Evolutionary conservation across 2,329 filamentous ascomycete genomes (phyloP), one percentile per base, ranked within the genome.

Genomic region (Fusarium mexicanum): DNA sequence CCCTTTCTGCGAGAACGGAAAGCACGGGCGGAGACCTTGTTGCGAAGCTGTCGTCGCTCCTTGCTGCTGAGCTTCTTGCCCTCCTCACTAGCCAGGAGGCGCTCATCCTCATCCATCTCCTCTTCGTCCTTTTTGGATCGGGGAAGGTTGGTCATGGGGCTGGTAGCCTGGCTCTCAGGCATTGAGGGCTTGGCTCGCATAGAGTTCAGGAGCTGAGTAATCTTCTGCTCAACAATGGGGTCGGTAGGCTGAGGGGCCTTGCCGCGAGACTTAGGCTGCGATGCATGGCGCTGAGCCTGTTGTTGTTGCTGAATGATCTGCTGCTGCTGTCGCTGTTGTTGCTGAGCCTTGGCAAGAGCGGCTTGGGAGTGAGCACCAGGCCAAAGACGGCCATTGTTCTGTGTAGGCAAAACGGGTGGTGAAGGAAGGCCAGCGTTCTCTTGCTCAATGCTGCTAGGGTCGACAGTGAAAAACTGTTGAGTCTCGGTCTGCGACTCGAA

Each of bases 51-150:
- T 76, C 96, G 92, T 69, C 96, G 92, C 85, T 98, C 95, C 86
- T 98, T 98, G 87, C 94, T 97, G 84, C 92, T 96, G n/a, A 99
- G 89, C 87, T 98, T 98, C 91, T 99, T 99, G 79, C 96, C 96
- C 85, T 98, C 96, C 79, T 99, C 96, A 70, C 95, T 98, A n/a
- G 94, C 94, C 29, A 98, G 87, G 16, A 98, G 87, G 76, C 94
- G 90, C 87, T 98, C 96, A 78, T 98, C 96, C 83, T 98, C 96
- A 78, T 99, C 96, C 96, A 99, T 98, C 61, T 98, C 96, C 71
- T 98, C 95, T 79, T 98, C 95, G 50, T 98, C 95, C 88, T 98
- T 98, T 88, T 92, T 95, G 72, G 90, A 85, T 73, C 92, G 92
- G 57, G 92, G 87, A 77, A 94, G 89, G 80, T 94, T 92, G 64